Base-by-base conservation (phyloP, 2,329 filamentous ascomycete genomes). In the Pyrenochaeta sp. region DNA sequence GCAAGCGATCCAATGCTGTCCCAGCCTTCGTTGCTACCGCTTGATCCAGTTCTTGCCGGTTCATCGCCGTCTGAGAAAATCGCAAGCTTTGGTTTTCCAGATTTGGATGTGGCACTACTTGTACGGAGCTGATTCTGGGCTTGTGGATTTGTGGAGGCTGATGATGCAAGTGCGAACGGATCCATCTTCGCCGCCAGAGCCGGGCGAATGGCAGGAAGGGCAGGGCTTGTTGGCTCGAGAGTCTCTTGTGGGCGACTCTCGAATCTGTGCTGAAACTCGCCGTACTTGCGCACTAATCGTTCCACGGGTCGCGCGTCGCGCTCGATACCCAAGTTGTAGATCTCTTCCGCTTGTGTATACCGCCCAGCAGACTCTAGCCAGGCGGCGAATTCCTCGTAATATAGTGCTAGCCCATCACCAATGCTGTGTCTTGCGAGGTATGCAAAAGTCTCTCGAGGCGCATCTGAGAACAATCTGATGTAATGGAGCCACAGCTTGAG, bases 331-430 rank as follows among this genome's bases (percentile, higher is more conserved):
- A 96, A 77, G 59, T 87, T 86, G 69, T 95, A 97, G 1, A 99
- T 89, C 70, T 99, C 94, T 60, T 96, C 91, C 1, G 94, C 93
- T 70, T 99, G 94, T 15, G 79, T 81, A 88, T 90, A 96, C 53
- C 93, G 81, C 10, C 85, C 88, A 6, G 86, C 88, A 23, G 84
- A 80, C 74, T 99, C 94, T 6, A 99, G 78, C 90, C 92, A 97
- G 1, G 85, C 88, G 1, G 94, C 92, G 67, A 96, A 99, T 65
- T 97, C 94, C 69, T 99, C 94, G 72, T 99, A 99, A 71, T 91
- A 99, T 3, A 97, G 77, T 2, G 94, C 94, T 3, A 99, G 81
- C 1, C 81, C 78, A 63, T 96, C 91, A 48, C 93, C 94, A 48
- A 99, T 90, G 51, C 81, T 81, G 67, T 99, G 91, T 36, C 92